A percentile compares a stretch with the other conserved stretches of the same genome.
phyloP scores from a whole-genome alignment of 169 alveolate species.

The Cryptosporidium xiaoi region DNA sequence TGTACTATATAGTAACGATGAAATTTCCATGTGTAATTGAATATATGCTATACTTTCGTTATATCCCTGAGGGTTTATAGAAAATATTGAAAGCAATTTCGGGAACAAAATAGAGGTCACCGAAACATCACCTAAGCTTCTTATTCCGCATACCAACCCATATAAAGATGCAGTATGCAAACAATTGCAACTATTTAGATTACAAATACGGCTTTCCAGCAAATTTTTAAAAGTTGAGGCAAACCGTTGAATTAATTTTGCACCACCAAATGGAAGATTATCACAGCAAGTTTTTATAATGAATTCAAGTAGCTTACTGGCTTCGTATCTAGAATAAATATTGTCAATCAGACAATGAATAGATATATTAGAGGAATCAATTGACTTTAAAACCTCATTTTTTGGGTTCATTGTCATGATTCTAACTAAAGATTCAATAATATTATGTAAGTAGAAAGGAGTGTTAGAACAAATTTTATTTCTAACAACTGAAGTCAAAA shows the following conservation, averaged over 20 bases:
- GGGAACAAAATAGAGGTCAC: slow-evolving; percentile 26
- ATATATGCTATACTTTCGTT: slow-evolving; percentile 12
- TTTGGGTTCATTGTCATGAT: slow-evolving; percentile 40
- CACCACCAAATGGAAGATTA: slow-evolving; percentile 27
- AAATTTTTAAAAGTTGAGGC: slow-evolving; percentile 1
- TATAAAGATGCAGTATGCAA: slow-evolving; percentile 60
- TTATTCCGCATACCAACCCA: slow-evolving; percentile 66
- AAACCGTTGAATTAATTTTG: slow-evolving; percentile 8
- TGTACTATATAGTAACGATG: slow-evolving; percentile 5
- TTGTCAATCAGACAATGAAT: slow-evolving; percentile 14
- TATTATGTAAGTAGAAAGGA: slow-evolving; percentile 32
- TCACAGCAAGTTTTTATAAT: slow-evolving; percentile 9
- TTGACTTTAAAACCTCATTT: not conserved
- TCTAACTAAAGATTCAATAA: slow-evolving; percentile 45
- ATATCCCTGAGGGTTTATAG: slow-evolving; percentile 4
- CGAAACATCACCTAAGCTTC: slow-evolving; percentile 48
- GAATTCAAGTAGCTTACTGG: slow-evolving; percentile 26
- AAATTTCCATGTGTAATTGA: slow-evolving; percentile 9
- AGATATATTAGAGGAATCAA: slow-evolving; percentile 13
- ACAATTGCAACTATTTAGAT: slow-evolving; percentile 17
- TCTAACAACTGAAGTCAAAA: slow-evolving; percentile 16
- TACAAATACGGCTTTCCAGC: slow-evolving; percentile 4
- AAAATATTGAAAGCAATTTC: slow-evolving; percentile 21
- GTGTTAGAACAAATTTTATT: slow-evolving; percentile 43
- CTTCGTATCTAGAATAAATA: slow-evolving; percentile 48